These are phyloP conservation scores for Coelastrella sp. DNA, from an alignment of 139 green algal genomes.

Conservation along the genomic window DNA sequence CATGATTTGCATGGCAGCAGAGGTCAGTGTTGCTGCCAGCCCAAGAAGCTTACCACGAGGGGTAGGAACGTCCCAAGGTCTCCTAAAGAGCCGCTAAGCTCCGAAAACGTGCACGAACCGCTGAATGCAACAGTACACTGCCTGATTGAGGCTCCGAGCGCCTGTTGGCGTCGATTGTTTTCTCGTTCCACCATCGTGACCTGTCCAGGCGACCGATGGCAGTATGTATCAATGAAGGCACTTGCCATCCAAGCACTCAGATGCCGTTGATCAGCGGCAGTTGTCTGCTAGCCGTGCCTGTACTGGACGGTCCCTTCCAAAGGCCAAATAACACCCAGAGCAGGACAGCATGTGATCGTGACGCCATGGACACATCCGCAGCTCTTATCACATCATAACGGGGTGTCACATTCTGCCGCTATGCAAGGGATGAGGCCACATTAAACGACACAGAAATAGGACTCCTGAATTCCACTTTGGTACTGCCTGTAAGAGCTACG, in stretches of 20 bases:
- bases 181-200: background rate
- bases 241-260: no score
- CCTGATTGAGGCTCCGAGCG: background rate
- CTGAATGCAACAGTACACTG: background rate
- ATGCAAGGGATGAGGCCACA: no score
- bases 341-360: background rate
- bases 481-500: no score
- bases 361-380: background rate
- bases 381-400: background rate
- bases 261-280: no score
- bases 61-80: conserved; percentile 29
- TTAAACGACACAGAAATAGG: no score
- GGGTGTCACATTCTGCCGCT: no score
- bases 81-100: conserved; percentile 13
- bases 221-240: no score
- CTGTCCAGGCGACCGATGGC: background rate
- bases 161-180: background rate
- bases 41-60: conserved; percentile 16
- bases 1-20: background rate
- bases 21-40: background rate
- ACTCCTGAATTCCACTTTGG: no score
- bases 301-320: background rate
- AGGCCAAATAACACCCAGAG: background rate
- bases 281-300: no score
- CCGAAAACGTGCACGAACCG: background rate